A percentile compares a stretch with the other conserved stretches of the same genome.
These are phyloP conservation scores for Diaporthe australafricana DNA, from an alignment of 2,329 filamentous ascomycete species.

Conservation along the genomic window DNA sequence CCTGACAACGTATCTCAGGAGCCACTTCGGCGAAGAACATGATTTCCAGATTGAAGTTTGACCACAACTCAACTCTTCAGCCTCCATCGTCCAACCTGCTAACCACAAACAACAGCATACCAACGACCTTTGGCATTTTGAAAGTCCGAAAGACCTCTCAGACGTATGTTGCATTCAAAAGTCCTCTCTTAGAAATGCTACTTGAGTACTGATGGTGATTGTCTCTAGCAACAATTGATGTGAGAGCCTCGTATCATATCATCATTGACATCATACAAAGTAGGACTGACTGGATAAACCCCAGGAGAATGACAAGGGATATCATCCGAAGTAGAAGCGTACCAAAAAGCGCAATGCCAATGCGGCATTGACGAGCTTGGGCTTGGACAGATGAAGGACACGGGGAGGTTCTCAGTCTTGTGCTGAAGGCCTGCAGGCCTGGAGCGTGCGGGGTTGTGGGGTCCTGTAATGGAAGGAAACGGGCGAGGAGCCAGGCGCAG, in stretches of 20 bases:
- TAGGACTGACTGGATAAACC: background rate
- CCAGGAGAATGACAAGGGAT: conserved; percentile 13
- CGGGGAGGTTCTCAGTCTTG: background rate
- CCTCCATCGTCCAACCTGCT: background rate
- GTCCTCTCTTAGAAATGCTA: too few relatives aligned
- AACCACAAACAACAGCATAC: conserved; percentile 23
- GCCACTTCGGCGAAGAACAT: conserved; percentile 20
- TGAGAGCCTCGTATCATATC: background rate
- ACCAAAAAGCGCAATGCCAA: background rate
- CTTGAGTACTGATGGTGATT: background rate
- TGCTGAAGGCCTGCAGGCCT: background rate
- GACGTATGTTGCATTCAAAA: background rate
- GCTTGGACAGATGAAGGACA: background rate
- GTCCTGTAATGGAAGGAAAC: too few relatives aligned
- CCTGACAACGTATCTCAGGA: conserved; percentile 24
- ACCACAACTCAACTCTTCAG: background rate
- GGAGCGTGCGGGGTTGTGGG: background rate
- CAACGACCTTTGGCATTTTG: conserved; percentile 37
- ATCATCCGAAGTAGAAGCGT: background rate
- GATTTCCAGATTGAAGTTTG: conserved; percentile 35
- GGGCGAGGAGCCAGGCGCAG: background rate
- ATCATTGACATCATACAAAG: too few relatives aligned
- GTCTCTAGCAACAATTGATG: conserved; percentile 16
- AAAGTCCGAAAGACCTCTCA: conserved; percentile 28
- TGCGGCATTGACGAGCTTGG: background rate